Conservation (phyloP, 148 eudicot genomes). For the Cornus suecica region DNA sequence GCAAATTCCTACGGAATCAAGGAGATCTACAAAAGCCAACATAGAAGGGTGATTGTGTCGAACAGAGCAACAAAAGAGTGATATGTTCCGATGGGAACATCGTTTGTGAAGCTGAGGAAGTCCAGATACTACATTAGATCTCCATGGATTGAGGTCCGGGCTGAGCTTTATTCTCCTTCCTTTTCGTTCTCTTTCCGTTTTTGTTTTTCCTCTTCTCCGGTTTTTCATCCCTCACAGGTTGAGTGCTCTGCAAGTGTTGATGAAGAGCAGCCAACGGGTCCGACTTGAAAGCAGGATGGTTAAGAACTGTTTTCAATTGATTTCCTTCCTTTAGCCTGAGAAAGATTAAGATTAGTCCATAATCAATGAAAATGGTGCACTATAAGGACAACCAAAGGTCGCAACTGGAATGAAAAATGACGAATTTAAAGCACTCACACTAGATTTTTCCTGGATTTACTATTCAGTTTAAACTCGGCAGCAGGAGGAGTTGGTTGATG, state of each 20-base stretch:
- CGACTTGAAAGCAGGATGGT: slow-evolving; percentile 58
- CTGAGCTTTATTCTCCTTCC: slow-evolving; percentile 53
- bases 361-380: background rate
- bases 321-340: slow-evolving; percentile 73
- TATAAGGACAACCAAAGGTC: background rate
- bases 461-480: slow-evolving; percentile 43
- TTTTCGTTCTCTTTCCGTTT: slow-evolving; percentile 44
- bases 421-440: slow-evolving; percentile 48
- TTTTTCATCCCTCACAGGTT: slow-evolving; percentile 51
- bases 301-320: slow-evolving; percentile 52
- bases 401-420: background rate
- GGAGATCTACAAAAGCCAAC: too few species aligned
- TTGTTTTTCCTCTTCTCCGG: slow-evolving; percentile 40
- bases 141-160: slow-evolving; percentile 64
- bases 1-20: background rate
- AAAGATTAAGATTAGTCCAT: background rate
- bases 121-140: slow-evolving; percentile 19
- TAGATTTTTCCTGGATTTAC: slow-evolving; percentile 65
- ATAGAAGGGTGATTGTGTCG: too few species aligned
- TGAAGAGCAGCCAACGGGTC: slow-evolving; percentile 80
- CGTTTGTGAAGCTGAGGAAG: background rate
- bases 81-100: too few species aligned
- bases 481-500: slow-evolving; percentile 30
- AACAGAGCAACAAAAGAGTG: too few species aligned
- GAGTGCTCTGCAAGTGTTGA: slow-evolving; percentile 76